phyloP scores from a whole-genome alignment of 2,329 filamentous ascomycete species.

The Calycina herbarum region DNA sequence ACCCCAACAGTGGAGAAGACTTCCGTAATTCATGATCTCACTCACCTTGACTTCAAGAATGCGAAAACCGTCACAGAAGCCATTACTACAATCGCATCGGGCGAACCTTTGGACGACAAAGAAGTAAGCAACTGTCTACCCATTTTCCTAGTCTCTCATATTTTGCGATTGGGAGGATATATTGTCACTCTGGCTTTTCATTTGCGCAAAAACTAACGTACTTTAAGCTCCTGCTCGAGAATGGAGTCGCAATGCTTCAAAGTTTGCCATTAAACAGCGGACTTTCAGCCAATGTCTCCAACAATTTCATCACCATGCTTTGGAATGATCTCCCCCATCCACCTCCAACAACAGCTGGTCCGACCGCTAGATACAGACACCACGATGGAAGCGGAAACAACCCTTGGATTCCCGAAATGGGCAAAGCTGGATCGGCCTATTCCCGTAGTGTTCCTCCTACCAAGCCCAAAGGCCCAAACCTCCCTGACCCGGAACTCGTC shows the following conservation, averaged over 20 bases:
- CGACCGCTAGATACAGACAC: conserved; percentile 44
- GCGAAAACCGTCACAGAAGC: conserved; percentile 42
- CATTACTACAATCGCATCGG: conserved; percentile 44
- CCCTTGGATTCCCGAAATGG: conserved; percentile 51
- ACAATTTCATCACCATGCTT: conserved; percentile 53
- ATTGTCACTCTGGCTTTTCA: background rate
- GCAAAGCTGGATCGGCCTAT: conserved; percentile 51
- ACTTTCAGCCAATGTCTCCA: conserved; percentile 47
- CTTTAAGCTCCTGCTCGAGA: conserved; percentile 46
- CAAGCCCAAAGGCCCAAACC: conserved; percentile 50
- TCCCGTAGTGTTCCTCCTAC: conserved; percentile 45
- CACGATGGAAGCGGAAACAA: conserved; percentile 49
- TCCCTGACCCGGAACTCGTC: conserved; percentile 49
- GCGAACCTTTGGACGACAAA: conserved; percentile 49
- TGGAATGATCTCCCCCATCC: conserved; percentile 55
- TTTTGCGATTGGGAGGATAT: background rate
- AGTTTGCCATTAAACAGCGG: conserved; percentile 50
- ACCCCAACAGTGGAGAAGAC: conserved; percentile 41
- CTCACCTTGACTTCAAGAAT: conserved; percentile 42
- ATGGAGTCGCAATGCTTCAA: conserved; percentile 54
- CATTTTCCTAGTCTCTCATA: background rate
- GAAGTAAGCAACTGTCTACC: background rate
- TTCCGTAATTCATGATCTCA: conserved; percentile 42
- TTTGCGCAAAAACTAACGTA: background rate
- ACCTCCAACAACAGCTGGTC: conserved; percentile 47